Evolutionary conservation across 352 stramenopile genomes (phyloP), one percentile per base, ranked within the genome.

Genomic region (Thraustochytrium striatum): DNA sequence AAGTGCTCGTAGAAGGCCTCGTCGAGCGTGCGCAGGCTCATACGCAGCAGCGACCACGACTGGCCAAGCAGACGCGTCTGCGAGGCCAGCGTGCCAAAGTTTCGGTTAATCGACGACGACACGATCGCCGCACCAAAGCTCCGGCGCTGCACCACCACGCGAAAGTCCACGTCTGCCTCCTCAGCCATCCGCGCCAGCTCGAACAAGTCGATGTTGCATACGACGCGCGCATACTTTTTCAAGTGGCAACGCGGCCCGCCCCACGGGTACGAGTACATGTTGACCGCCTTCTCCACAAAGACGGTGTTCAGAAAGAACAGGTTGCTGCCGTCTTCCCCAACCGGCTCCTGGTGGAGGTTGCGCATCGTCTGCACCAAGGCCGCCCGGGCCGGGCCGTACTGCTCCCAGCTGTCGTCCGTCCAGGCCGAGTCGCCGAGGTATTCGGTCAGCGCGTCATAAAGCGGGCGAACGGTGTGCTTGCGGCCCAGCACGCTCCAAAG

Each of bases 191-290:
- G 25, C 2, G 39, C 70, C 13, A 80, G 58, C 55, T 80, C 70
- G 38, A 80, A 80, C 13, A 80, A 35, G 70, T 80, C 70, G 5
- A 58, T 81, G 61, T 81, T 80, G 58, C 70, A 80, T 16, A 80
- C 36, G 19, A 72, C 61, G 21, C 70, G 38, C 32, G 70, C 70
- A 28, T 79, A 75, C n/a, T 81, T 81, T 33, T 80, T 80, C 55
- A 62, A n/a, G 32, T 81, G 43, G 28, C 70, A 80, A 33, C 70
- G 55, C 36, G 70, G 70, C 13, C 70, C 70, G n/a, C 70, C 70
- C 70, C 70, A 80, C 58, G 70, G 70, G 35, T 61, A 72, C 16
- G 61, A 81, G 58, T 80, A 80, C 70, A 80, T 80, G 30, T 81
- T 81, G 13, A 80, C 70, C 21, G 70, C 5, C 11, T 9, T 1